Evolutionary conservation across 2,329 filamentous ascomycete genomes (phyloP).

Genomic region (Coniochaeta prunicola): DNA sequence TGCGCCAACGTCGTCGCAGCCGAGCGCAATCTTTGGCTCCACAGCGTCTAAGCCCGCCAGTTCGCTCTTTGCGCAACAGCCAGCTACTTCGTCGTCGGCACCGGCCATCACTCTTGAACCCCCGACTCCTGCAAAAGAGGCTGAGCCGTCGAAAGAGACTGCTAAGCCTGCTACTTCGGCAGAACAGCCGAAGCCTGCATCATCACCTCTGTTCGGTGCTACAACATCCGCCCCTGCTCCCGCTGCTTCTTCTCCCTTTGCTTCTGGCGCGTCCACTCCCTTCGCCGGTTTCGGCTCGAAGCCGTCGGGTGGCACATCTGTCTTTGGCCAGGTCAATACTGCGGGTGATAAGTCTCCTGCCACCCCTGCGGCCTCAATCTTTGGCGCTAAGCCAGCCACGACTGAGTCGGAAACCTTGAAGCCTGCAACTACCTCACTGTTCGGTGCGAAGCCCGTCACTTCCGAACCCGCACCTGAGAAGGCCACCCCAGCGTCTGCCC

Average conservation of each 20-base stretch:
- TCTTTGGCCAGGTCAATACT: background rate
- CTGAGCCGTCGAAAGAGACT: conserved; percentile 10
- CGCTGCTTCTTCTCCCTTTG: conserved; percentile 7
- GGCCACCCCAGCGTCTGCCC: conserved; percentile 9
- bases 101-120: conserved; percentile 18
- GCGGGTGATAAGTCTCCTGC: background rate
- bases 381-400: conserved; percentile 5
- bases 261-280: conserved; percentile 6
- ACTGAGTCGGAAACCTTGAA: conserved; percentile 8
- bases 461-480: conserved; percentile 2
- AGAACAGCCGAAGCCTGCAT: background rate
- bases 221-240: conserved; percentile 1
- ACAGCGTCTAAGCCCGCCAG: conserved; percentile 24
- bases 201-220: background rate
- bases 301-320: background rate
- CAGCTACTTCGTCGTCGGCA: conserved; percentile 11
- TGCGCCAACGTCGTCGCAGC: conserved; percentile 19
- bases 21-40: conserved; percentile 22
- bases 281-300: conserved; percentile 8
- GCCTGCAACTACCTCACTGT: background rate
- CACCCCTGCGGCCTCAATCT: conserved; percentile 3
- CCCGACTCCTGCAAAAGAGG: background rate
- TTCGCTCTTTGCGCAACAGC: conserved; percentile 25
- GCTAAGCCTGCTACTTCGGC: conserved; percentile 5
- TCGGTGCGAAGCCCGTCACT: background rate